phyloP scores from a whole-genome alignment of 1,284 basidiomycete species.

The Trametes pubescens region DNA sequence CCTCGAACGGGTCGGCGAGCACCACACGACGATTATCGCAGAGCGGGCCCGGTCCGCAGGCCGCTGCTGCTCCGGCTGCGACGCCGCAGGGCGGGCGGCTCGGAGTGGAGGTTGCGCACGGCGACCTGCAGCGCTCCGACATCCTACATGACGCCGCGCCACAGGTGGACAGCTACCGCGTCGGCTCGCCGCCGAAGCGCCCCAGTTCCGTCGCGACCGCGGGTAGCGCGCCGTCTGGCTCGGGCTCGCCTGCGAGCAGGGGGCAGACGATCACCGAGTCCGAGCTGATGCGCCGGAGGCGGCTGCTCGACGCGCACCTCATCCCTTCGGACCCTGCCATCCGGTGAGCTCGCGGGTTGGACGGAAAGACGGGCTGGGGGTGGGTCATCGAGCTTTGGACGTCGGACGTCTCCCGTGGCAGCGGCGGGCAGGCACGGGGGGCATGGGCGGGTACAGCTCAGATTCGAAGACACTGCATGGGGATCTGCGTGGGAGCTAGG shows the following conservation, averaged over 20 bases:
- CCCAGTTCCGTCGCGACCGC: conserved; percentile 2
- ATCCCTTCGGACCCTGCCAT: conserved; percentile 39
- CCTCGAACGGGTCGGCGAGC: conserved; percentile 20
- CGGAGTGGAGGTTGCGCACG: not conserved
- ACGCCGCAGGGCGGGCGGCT: not conserved
- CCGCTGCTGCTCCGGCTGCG: not conserved
- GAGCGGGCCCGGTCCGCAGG: not conserved
- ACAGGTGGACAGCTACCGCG: conserved; percentile 6
- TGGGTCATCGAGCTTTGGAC: not conserved
- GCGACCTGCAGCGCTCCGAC: conserved; percentile 18
- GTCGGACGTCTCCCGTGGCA: too few species aligned
- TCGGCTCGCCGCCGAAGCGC: conserved; percentile 21
- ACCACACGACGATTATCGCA: conserved; percentile 30
- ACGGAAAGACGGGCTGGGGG: not conserved
- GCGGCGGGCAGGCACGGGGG: not conserved
- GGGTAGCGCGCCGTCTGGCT: conserved; percentile 6
- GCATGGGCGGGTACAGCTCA: conserved; percentile 15
- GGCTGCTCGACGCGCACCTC: conserved; percentile 72
- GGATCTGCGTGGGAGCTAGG: conserved; percentile 19
- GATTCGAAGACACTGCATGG: conserved; percentile 20
- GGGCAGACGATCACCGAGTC: conserved; percentile 78
- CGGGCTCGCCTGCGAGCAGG: conserved; percentile 11
- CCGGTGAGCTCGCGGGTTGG: conserved; percentile 13
- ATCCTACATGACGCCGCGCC: conserved; percentile 26
- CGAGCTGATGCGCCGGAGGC: conserved; percentile 80